Base-by-base conservation (phyloP, 2,329 filamentous ascomycete genomes). In the Pseudogymnoascus sp. region DNA sequence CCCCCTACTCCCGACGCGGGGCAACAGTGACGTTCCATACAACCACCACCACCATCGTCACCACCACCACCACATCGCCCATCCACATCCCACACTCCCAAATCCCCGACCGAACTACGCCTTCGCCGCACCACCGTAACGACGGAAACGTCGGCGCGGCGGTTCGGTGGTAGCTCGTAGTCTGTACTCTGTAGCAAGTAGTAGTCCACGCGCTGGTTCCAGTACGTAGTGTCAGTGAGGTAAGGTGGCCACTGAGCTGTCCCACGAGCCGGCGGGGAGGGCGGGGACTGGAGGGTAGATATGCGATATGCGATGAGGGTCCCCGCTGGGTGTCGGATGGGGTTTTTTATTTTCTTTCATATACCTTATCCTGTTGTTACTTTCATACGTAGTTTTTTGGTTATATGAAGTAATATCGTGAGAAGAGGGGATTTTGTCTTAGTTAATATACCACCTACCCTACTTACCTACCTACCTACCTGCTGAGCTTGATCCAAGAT, bases 11-110 rank as follows among this genome's bases (percentile, higher is more conserved):
- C 16, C 40, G 40, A 42, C 40, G 40, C 40, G 40, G 25, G 50
- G 50, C 50, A 31, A 28, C 50, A 35, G 50, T 59, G 50, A 59
- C 50, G 50, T 59, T 59, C 50, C 50, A 59, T 59, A 28, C 50
- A 59, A 35, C 31, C 50, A 31, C 50, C 50, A 14, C 11, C 50
- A 56, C 50, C 21, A 59, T 14, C 50, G 10, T n/a, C 50, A 59
- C n/a, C 53, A 31, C 14, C 33, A 14, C 28, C 33, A 37, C 53
- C 53, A 37, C 23, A n/a, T n/a, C n/a, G 8, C 16, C 16, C 50
- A 59, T 25, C 23, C 21, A 21, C 21, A 21, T 21, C 21, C 21
- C 21, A 21, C 21, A 21, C 23, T 31, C 50, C 50, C 25, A 28
- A 11, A 59, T 35, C 16, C 16, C 40, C 40, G 40, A 42, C 40